Evolutionary conservation across 2,329 filamentous ascomycete genomes (phyloP), one percentile per base, ranked within the genome.

Genomic region (Neurospora crassa): DNA sequence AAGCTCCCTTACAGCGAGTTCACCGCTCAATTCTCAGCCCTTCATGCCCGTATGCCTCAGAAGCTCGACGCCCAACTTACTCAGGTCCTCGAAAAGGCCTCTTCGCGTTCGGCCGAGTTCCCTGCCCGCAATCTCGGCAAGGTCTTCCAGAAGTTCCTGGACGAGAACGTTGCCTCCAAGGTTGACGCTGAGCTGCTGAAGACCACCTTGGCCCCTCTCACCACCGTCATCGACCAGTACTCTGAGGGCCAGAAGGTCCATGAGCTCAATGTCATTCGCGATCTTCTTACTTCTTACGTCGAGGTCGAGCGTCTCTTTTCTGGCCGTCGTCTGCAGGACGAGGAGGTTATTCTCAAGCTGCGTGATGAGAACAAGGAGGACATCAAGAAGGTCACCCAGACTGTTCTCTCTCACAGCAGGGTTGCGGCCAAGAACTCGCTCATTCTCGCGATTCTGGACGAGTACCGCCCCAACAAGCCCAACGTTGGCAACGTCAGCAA

Each of bases 331-430:
- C 88, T 88, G 74, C 92, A 97, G 76, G 94, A 98, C 75, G 96
- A 99, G 80, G 94, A 97, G 77, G 94, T 97, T 74, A 91, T 99
- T 73, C 88, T 99, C 70, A 93, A 91, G 81, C 92, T 99, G 18
- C 92, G 96, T 85, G 96, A 99, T 76, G 92, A 97, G 84, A 91
- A 99, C 86, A 97, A 95, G 85, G 96, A 98, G 42, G 93, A 97
- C 79, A 91, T 96, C 75, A 80, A 86, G 76, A 91, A 91, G 79
- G 93, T 98, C 73, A 91, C 97, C 20, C 90, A 96, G 78, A 94
- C 88, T 24, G 95, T 97, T 5, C 88, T 99, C 37, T 98, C 96
- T 0, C 96, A 99, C 85, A 96, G 94, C 81, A 91, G 93, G 74
- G 92, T 97, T 71, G 91, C 90, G 75, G 89, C 94, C 73, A 99